Conservation (phyloP, 345 rosid species). For the Dipteronia sinensis region DNA sequence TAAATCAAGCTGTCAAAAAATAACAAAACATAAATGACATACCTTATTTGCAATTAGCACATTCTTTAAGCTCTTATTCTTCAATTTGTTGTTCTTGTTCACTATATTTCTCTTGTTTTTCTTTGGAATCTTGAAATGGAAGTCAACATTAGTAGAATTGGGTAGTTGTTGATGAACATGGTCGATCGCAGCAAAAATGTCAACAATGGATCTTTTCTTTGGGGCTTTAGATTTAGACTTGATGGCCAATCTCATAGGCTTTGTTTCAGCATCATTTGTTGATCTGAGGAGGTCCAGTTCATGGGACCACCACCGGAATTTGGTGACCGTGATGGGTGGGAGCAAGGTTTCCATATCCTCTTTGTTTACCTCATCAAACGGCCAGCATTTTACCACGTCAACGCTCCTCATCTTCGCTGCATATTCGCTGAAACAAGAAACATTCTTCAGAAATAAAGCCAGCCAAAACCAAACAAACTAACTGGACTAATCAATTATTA, state of each 20-base stretch:
- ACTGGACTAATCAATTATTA: neutral
- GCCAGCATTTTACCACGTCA: constrained; percentile 61
- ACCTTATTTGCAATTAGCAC: constrained; percentile 30
- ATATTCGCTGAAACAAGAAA: constrained; percentile 44
- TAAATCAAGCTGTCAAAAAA: constrained; percentile 12
- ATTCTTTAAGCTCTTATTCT: constrained; percentile 27
- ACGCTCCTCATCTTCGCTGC: constrained; percentile 46
- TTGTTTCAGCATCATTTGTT: constrained; percentile 8
- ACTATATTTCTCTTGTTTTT: constrained; percentile 12
- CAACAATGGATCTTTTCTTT: constrained; percentile 56
- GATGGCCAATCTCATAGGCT: constrained; percentile 20
- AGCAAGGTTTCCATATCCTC: constrained; percentile 38
- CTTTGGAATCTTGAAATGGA: constrained; percentile 16
- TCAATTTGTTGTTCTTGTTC: constrained; percentile 23
- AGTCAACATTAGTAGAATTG: neutral
- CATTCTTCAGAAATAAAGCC: neutral
- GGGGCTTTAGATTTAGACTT: constrained; percentile 42
- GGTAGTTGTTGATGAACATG: constrained; percentile 17
- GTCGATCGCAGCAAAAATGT: constrained; percentile 50
- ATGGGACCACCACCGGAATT: constrained; percentile 75
- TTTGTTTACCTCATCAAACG: constrained; percentile 36
- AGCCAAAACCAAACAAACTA: neutral
- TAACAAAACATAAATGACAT: constrained; percentile 20
- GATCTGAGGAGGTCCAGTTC: constrained; percentile 44
- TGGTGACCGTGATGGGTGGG: constrained; percentile 56